A percentile compares a stretch with the other conserved stretches of the same genome.
Conservation (phyloP, 2,329 filamentous ascomycete species). For the Aspergillus sp. region DNA sequence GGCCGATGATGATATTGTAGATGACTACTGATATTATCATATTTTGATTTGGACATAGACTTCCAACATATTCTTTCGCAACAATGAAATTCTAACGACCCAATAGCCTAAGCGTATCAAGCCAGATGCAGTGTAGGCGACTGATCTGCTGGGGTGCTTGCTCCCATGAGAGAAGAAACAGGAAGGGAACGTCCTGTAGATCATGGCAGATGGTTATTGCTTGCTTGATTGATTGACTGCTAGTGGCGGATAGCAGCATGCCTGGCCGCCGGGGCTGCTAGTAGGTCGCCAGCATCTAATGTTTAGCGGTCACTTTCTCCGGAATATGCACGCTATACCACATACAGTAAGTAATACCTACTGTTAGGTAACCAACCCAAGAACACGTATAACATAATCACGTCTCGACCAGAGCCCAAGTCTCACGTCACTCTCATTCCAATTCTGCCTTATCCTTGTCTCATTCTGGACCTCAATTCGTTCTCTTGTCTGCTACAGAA, state of each 20-base stretch:
- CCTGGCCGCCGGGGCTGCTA: too few relatives aligned
- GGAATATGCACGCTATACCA: too few relatives aligned
- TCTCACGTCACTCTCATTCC: background rate
- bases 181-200: background rate
- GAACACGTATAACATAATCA: background rate
- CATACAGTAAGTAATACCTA: too few relatives aligned
- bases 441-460: background rate
- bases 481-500: background rate
- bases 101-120: background rate
- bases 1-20: constrained; percentile 84
- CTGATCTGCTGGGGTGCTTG: background rate
- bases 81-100: background rate
- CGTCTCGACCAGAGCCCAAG: background rate
- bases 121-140: background rate
- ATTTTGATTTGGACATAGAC: background rate
- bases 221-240: too few relatives aligned
- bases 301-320: too few relatives aligned
- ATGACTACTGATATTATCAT: constrained; percentile 46
- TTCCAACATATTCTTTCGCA: background rate
- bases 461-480: background rate
- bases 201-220: too few relatives aligned
- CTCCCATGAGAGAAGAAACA: background rate
- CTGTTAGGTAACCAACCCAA: too few relatives aligned
- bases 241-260: too few relatives aligned
- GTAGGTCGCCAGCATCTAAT: too few relatives aligned